Percentiles rank a stretch among this genome's conserved stretches.
Evolutionary conservation across 352 stramenopile species (phyloP).

Genomic region (Globisporangium polare): DNA sequence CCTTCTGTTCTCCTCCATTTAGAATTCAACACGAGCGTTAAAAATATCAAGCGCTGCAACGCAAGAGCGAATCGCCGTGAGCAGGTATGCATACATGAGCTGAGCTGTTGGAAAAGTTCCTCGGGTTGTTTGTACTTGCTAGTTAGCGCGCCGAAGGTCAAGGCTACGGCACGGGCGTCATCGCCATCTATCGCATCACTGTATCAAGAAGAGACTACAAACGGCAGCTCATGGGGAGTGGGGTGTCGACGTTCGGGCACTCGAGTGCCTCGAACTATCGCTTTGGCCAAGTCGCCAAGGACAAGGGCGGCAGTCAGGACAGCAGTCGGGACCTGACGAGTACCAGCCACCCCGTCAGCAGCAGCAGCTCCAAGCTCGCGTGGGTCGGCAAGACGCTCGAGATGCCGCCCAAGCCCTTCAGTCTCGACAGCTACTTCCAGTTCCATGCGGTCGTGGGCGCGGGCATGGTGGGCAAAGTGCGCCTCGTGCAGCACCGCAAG

Average conservation of each 20-base stretch:
- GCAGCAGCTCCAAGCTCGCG: not conserved
- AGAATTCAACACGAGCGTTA: not conserved
- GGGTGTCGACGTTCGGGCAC: slow-evolving; percentile 2
- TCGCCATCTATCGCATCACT: not conserved
- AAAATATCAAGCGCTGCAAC: not conserved
- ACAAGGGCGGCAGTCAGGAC: not conserved
- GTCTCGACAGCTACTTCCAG: slow-evolving; percentile 52
- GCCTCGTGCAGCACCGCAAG: slow-evolving; percentile 54
- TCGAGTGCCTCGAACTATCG: slow-evolving; percentile 13
- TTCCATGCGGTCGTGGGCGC: slow-evolving; percentile 57
- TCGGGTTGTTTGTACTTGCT: not conserved
- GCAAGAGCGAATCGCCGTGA: not conserved
- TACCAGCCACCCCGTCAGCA: not conserved
- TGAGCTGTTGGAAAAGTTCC: not conserved
- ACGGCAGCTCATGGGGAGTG: slow-evolving; percentile 8
- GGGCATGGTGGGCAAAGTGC: slow-evolving; percentile 70
- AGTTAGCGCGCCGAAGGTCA: not conserved
- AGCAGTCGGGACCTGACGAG: not conserved
- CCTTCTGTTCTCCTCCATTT: not conserved
- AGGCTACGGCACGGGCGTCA: not conserved
- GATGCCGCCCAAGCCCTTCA: slow-evolving; percentile 51
- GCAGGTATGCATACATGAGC: not conserved
- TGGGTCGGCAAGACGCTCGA: slow-evolving; percentile 58
- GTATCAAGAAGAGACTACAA: not conserved
- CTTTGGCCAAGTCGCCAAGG: slow-evolving; percentile 17